phyloP scores from a whole-genome alignment of 371 early-diverging fungal species.

The Synchytrium microbalum region DNA sequence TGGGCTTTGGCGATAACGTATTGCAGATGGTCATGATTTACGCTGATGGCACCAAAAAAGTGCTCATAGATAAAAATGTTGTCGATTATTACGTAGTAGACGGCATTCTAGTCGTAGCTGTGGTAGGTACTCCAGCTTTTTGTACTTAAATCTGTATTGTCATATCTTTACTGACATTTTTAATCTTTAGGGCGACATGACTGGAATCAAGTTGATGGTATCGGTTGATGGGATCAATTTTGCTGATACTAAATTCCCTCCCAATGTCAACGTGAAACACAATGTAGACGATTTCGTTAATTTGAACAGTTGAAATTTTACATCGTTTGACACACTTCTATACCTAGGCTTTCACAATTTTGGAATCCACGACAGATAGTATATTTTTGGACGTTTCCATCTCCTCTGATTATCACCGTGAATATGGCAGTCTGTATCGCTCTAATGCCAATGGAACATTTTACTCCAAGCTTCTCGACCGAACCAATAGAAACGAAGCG shows the following conservation, averaged over 20 bases:
- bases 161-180: background rate
- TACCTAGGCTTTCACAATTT: conserved; percentile 56
- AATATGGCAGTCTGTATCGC: conserved; percentile 77
- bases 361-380: conserved; percentile 68
- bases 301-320: background rate
- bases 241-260: conserved; percentile 75
- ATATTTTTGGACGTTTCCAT: conserved; percentile 39
- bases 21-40: conserved; percentile 7
- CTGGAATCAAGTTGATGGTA: conserved; percentile 58
- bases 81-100: conserved; percentile 70
- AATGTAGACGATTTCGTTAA: conserved; percentile 17
- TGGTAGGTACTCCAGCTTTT: conserved; percentile 19
- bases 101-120: conserved; percentile 66
- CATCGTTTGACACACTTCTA: background rate
- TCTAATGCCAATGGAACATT: conserved; percentile 69
- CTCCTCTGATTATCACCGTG: conserved; percentile 44
- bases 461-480: conserved; percentile 25
- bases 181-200: conserved; percentile 16
- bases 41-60: conserved; percentile 29
- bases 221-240: conserved; percentile 64
- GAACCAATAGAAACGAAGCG: conserved; percentile 44
- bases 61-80: conserved; percentile 55
- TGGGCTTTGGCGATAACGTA: background rate
- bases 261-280: conserved; percentile 47
- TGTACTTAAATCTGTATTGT: conserved; percentile 20